Base-by-base conservation (phyloP, 2,329 filamentous ascomycete species). In the Fusarium pilosicola region DNA sequence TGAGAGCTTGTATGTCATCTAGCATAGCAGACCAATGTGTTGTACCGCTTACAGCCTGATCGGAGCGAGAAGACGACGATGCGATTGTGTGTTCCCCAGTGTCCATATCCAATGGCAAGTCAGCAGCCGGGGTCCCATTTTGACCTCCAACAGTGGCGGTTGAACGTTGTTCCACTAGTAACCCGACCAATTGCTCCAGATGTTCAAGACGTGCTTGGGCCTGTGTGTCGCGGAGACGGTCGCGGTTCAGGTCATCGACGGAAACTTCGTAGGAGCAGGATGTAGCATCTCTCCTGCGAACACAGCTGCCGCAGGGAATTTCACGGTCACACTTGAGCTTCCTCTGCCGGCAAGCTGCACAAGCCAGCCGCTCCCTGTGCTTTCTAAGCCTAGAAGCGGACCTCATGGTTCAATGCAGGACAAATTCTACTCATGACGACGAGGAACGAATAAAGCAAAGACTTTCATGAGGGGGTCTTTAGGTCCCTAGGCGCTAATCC, bases 11-110 rank as follows among this genome's bases (percentile, higher is more conserved):
- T 7, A 62, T 57, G 0, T 62, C 59, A 17, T 62, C 49, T 2
- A 62, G 30, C 39, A 62, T 45, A 22, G 59, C 30, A 30, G 59
- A 62, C 49, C 59, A 62, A 7, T 62, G 59, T 10, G 38, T 62
- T 20, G 49, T 17, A 20, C 49, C 30, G 39, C 24, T 56, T 4
- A 3, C 18, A 32, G 2, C 2, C 26, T 62, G 49, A 30, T 30
- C 49, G 5, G 58, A 15, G 22, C 26, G 18, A 10, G 36, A 54
- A 30, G 38, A 36, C 2, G 48, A 38, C 15, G 15, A 10, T 8
- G 48, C 18, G 17, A 4, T n/a, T 24, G n/a, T 34, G 6, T n/a
- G 28, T 30, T 54, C 46, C 15, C 20, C 28, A 26, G 34, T 14
- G 28, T 10, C 36, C 38, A n/a, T 7, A 12, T 17, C 11, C 6